These are phyloP conservation scores for Euphrasia arctica DNA, from an alignment of 305 asterid genomes.

Conservation along the genomic window DNA sequence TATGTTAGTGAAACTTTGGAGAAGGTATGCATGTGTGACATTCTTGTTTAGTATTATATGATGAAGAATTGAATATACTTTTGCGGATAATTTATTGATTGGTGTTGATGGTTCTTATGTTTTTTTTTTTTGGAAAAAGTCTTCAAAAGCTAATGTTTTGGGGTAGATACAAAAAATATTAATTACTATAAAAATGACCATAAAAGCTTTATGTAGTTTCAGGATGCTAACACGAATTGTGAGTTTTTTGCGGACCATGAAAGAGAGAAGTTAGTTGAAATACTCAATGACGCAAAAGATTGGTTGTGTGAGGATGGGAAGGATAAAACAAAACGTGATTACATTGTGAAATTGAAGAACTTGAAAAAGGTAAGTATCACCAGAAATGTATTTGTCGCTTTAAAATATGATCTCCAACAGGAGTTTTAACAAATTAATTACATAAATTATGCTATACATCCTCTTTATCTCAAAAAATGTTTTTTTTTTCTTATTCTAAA, in stretches of 20 bases:
- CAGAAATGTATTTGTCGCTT: neutral
- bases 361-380: slow-evolving; percentile 69
- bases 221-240: slow-evolving; percentile 67
- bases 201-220: slow-evolving; percentile 20
- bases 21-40: slow-evolving; percentile 43
- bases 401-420: neutral
- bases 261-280: slow-evolving; percentile 57
- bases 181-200: too few species aligned
- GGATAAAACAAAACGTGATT: slow-evolving; percentile 87
- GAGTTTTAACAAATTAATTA: too few species aligned
- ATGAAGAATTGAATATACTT: too few species aligned
- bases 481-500: neutral
- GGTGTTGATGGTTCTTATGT: neutral
- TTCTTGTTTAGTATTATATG: too few species aligned
- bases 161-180: too few species aligned
- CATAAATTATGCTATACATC: neutral
- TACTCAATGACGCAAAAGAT: slow-evolving; percentile 74
- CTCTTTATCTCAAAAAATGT: too few species aligned
- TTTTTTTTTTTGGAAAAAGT: neutral
- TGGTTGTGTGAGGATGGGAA: slow-evolving; percentile 94
- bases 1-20: slow-evolving; percentile 88
- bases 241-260: slow-evolving; percentile 63
- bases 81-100: neutral
- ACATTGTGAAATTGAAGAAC: slow-evolving; percentile 73
- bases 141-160: neutral